Conservation (phyloP, 768 basidiomycete genomes). For the Tricholoma flavovirens region DNA sequence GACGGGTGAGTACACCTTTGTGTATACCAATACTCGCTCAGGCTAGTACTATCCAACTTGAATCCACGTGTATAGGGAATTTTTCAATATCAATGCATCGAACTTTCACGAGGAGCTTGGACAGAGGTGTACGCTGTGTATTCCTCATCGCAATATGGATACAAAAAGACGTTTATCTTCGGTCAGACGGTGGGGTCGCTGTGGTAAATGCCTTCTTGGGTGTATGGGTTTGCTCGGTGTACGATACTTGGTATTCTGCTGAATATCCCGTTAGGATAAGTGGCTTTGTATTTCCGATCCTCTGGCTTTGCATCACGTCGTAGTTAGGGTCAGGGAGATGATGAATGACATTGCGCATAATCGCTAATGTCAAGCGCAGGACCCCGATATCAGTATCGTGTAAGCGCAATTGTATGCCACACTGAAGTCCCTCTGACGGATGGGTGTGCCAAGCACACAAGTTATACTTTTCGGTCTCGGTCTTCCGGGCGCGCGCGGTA, state of each 20-base stretch:
- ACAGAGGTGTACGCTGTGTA: neutral
- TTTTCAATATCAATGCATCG: neutral
- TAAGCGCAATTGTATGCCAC: constrained; percentile 1
- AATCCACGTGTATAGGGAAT: neutral
- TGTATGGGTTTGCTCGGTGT: constrained; percentile 3
- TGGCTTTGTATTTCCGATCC: constrained; percentile 32
- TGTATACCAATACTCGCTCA: too few relatives aligned
- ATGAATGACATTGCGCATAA: neutral
- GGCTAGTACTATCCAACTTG: too few relatives aligned
- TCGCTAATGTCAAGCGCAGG: constrained; percentile 13
- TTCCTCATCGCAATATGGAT: neutral
- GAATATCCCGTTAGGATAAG: constrained; percentile 2
- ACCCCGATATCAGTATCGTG: constrained; percentile 29
- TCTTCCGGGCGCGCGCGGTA: constrained; percentile 4
- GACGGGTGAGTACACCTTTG: constrained; percentile 18
- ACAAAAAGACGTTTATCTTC: neutral
- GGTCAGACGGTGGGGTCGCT: constrained; percentile 14
- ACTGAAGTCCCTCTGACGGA: neutral
- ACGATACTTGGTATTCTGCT: neutral
- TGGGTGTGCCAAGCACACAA: neutral
- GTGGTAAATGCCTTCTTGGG: constrained; percentile 14
- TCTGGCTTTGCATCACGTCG: constrained; percentile 28
- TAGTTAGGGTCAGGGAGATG: constrained; percentile 26
- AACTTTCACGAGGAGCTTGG: neutral
- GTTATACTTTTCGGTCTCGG: constrained; percentile 1